These are phyloP conservation scores for Vitis vinifera DNA, from an alignment of 164 flowering plant genomes.

Conservation along the genomic window DNA sequence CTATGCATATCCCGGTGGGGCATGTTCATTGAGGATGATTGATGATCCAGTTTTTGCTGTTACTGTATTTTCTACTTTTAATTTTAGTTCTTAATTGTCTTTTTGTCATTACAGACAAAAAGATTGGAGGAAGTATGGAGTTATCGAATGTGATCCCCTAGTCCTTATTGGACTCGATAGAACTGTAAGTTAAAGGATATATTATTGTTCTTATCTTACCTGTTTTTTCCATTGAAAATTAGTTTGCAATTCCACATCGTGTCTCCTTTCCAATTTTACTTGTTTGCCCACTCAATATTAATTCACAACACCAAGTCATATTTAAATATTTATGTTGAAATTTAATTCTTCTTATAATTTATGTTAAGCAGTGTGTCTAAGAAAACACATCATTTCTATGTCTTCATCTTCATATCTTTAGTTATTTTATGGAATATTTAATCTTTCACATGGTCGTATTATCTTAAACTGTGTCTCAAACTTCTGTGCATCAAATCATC, in stretches of 20 bases:
- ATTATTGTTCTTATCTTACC: neutral
- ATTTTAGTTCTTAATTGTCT: neutral
- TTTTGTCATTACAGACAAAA: conserved; percentile 40
- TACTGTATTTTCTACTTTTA: neutral
- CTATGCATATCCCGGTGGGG: neutral
- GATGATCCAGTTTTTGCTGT: neutral
- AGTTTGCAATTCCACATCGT: neutral
- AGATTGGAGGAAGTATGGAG: conserved; percentile 62
- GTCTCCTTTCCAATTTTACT: neutral
- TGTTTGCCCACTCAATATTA: neutral
- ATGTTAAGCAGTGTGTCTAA: neutral
- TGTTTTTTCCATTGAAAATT: conserved; percentile 2
- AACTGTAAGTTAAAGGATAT: conserved; percentile 53
- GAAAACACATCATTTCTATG: too few species aligned
- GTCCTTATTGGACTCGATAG: conserved; percentile 64
- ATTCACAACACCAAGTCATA: neutral
- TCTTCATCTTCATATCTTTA: too few species aligned
- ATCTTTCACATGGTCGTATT: neutral
- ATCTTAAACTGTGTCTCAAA: too few species aligned
- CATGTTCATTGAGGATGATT: neutral
- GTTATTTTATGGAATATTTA: too few species aligned
- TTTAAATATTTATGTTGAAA: neutral
- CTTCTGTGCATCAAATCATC: too few species aligned
- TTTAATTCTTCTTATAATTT: neutral
- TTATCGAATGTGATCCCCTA: conserved; percentile 81